Evolutionary conservation across 345 rosid genomes (phyloP), one percentile per base, ranked within the genome.

Genomic region (sweet orange (Citrus sinensis)): DNA sequence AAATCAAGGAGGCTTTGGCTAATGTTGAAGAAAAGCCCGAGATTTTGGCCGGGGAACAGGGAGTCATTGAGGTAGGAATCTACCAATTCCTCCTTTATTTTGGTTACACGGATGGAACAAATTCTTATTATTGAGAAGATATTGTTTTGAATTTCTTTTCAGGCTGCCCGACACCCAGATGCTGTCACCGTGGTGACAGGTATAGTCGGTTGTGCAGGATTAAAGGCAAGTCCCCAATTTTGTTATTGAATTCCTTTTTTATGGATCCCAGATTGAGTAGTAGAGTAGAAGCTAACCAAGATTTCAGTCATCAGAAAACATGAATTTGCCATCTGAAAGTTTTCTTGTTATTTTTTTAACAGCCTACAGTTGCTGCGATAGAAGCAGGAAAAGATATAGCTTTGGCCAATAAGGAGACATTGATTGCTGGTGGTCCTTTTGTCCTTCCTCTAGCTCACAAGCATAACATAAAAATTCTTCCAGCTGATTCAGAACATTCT

Each of bases 401-500:
- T 76, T 91, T 96, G 85, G 99, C 99, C 80, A 96, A 96, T 83
- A 96, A 96, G 85, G 99, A 96, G 86, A 96, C 99, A 37, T 83
- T 96, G 71, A 96, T 94, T 37, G 98, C 99, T 46, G 99, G 98
- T 58, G 98, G 98, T 73, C 99, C 98, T 56, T 96, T 92, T 83
- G 94, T 96, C 81, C 99, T 96, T 49, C 99, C 98, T 75, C 97
- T 96, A 8, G 97, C 98, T 67, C 94, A 87, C 51, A 92, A 92
- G 79, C 87, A 92, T 85, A 92, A 91, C 11, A 93, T 96, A 30
- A 96, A 96, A 81, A 96, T 96, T 83, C 98, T 96, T 84, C 98
- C 98, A 1, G 97, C 99, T 76, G 99, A 96, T 91, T 96, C 99
- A 6, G 99, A 96, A 81, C 99, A 96, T 87, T 96, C 98, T 79